These are phyloP conservation scores for Penicillium decumbens DNA, from an alignment of 2,329 filamentous ascomycete species.

Conservation along the genomic window DNA sequence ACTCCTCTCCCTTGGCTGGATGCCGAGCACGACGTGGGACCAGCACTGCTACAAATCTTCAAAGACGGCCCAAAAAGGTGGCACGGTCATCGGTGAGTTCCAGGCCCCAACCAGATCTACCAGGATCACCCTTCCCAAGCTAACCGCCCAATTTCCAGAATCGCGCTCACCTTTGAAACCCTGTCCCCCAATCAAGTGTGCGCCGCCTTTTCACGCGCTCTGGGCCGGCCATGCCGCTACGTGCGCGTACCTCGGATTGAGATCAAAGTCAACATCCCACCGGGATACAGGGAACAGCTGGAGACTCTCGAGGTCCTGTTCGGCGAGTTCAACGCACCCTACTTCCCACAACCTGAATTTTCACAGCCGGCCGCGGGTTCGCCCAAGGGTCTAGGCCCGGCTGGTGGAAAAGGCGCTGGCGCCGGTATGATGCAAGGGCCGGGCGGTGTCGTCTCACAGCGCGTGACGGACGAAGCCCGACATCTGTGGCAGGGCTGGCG, in stretches of 20 bases:
- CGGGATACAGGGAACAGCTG: slow-evolving; percentile 84
- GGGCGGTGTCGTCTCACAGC: slow-evolving; percentile 58
- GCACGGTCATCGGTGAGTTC: slow-evolving; percentile 63
- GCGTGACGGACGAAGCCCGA: slow-evolving; percentile 69
- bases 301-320: slow-evolving; percentile 60
- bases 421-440: slow-evolving; percentile 46
- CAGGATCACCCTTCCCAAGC: slow-evolving; percentile 2
- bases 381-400: slow-evolving; percentile 36
- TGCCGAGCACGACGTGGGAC: slow-evolving; percentile 91
- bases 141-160: slow-evolving; percentile 47
- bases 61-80: slow-evolving; percentile 86
- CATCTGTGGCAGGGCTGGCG: slow-evolving; percentile 87
- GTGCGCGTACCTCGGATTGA: slow-evolving; percentile 68
- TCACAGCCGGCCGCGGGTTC: slow-evolving; percentile 38
- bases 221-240: slow-evolving; percentile 75
- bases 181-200: slow-evolving; percentile 80
- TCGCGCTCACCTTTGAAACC: slow-evolving; percentile 86
- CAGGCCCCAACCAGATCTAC: neutral
- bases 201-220: slow-evolving; percentile 69
- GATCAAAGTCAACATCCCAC: slow-evolving; percentile 77
- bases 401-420: slow-evolving; percentile 38
- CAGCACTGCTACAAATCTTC: slow-evolving; percentile 86
- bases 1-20: slow-evolving; percentile 91
- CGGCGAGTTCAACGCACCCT: slow-evolving; percentile 56
- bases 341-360: slow-evolving; percentile 59